Percentiles rank a stretch among this genome's conserved stretches.
Evolutionary conservation across 768 basidiomycete species (phyloP).

Genomic region (Rubroboletus pulcherrimus): DNA sequence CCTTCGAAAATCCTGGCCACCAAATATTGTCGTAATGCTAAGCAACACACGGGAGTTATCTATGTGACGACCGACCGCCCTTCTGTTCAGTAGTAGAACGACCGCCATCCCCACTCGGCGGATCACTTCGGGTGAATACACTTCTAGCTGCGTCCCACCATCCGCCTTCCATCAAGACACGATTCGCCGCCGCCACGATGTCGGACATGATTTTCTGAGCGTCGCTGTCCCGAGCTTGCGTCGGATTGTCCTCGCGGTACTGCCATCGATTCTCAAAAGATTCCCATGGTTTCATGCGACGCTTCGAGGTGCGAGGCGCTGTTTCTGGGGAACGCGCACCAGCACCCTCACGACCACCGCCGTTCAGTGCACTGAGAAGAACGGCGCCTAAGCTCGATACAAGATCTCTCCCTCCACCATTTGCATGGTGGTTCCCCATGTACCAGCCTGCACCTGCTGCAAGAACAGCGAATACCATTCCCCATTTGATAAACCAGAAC

Average conservation of each 20-base stretch:
- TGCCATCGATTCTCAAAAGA: conserved; percentile 63
- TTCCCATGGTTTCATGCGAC: conserved; percentile 57
- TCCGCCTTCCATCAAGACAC: conserved; percentile 30
- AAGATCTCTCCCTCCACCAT: conserved; percentile 31
- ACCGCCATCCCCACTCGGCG: conserved; percentile 2
- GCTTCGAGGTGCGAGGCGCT: conserved; percentile 14
- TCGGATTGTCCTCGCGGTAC: conserved; percentile 30
- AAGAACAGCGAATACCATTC: conserved; percentile 50
- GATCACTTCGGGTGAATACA: conserved; percentile 19
- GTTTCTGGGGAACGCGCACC: conserved; percentile 20
- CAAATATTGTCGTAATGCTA: background rate
- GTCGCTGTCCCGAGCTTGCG: conserved; percentile 29
- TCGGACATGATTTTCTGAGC: conserved; percentile 46
- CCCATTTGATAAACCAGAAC: conserved; percentile 79
- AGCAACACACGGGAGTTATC: conserved; percentile 7
- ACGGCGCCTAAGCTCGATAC: conserved; percentile 38
- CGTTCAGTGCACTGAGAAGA: conserved; percentile 42
- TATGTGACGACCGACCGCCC: conserved; percentile 10
- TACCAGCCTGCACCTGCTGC: conserved; percentile 57
- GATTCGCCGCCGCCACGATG: conserved; percentile 36
- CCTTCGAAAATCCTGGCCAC: background rate
- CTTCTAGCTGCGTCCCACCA: conserved; percentile 39
- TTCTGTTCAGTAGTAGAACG: conserved; percentile 10
- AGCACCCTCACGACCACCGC: conserved; percentile 31
- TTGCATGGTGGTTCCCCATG: conserved; percentile 39